Base-by-base conservation (phyloP, 2,329 filamentous ascomycete species). In the Scedosporium boydii region DNA sequence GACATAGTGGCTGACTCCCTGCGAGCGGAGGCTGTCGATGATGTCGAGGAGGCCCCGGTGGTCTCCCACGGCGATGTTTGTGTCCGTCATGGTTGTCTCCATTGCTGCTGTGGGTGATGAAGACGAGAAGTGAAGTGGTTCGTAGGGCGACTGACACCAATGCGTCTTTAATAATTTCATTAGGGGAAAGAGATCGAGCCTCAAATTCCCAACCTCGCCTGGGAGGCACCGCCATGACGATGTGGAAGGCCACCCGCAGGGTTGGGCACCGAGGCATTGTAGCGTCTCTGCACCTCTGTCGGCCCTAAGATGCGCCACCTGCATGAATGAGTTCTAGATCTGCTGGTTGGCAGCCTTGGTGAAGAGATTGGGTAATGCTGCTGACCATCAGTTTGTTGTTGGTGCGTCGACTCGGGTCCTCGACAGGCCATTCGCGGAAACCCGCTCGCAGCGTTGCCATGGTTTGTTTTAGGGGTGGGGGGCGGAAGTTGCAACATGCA, bases 51-150 rank as follows among this genome's bases (percentile, higher is more conserved):
- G 51, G 70, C 69, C 64, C 12, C 34, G 38, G 58, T 59, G 26
- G 26, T 58, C 56, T 58, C 56, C 56, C 56, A 80, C 67, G 70
- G 73, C 23, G 85, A 86, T 58, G 27, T 58, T 18, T 34, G 14
- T 58, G 56, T 58, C 56, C 29, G 12, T 58, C 56, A 58, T 58
- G 12, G 6, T 58, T 34, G 56, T 58, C 56, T 58, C n/a, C 12
- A 34, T 41, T 58, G 18, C 18, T 58, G 26, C 4, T 58, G n/a
- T 10, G 27, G 56, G 29, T 58, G 56, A 9, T 58, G 56, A 58
- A 21, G 26, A 27, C 21, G 23, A 58, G 29, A 18, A 18, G 10
- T 38, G 26, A 21, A 57, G 14, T 41, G 56, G 26, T 38, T 58
- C 21, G 10, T 2, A 34, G 27, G 56, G 27, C 12, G 29, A 16